A percentile compares a stretch with the other conserved stretches of the same genome.
phyloP scores from a whole-genome alignment of 2,329 filamentous ascomycete species.

The Apiospora koreana region DNA sequence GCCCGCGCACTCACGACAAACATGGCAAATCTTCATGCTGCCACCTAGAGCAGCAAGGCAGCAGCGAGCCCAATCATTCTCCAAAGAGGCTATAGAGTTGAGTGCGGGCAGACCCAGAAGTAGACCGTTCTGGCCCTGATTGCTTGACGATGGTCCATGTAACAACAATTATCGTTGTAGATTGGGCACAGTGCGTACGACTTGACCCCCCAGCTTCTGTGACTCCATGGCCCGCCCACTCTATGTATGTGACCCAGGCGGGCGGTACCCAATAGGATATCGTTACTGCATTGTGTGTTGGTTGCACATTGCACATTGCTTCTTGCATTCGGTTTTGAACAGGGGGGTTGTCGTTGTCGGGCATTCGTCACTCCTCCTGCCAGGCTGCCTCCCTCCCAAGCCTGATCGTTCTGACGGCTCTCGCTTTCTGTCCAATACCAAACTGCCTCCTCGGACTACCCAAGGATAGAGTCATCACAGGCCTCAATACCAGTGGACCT shows the following conservation, averaged over 20 bases:
- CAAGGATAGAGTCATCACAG: no score
- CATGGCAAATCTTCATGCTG: not conserved
- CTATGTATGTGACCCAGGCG: not conserved
- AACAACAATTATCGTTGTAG: not conserved
- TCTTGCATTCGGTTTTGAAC: not conserved
- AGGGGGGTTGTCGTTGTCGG: not conserved
- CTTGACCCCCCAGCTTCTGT: not conserved
- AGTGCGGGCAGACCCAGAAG: no score
- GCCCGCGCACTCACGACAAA: not conserved
- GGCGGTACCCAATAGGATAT: not conserved
- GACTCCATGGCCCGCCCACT: not conserved
- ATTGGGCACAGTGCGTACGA: constrained; percentile 4
- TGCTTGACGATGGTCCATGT: not conserved
- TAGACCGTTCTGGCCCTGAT: not conserved
- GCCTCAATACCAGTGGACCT: no score
- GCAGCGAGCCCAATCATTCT: not conserved
- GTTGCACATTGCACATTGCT: not conserved
- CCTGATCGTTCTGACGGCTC: not conserved
- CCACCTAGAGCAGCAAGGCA: not conserved
- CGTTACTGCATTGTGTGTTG: not conserved
- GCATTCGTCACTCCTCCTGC: not conserved
- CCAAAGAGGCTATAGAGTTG: not conserved
- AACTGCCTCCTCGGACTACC: no score
- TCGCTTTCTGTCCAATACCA: no score
- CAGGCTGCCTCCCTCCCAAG: no score